These are phyloP conservation scores for Diplosphaera chodatii DNA, from an alignment of 139 green algal species.

Conservation along the genomic window DNA sequence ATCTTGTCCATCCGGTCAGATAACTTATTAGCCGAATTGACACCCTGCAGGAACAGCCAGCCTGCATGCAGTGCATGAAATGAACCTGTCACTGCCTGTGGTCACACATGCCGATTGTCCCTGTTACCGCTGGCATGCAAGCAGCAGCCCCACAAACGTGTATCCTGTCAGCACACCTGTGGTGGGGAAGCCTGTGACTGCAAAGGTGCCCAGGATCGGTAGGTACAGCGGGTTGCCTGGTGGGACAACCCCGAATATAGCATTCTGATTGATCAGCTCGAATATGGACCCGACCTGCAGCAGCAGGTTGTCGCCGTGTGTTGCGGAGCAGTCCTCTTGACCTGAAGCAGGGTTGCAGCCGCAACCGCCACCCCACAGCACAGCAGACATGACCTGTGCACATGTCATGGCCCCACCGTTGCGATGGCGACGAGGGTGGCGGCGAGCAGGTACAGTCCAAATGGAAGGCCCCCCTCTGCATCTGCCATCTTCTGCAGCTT, in stretches of 20 bases:
- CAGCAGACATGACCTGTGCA: too few species aligned
- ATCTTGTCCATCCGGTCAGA: conserved; percentile 64
- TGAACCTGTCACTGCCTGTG: too few species aligned
- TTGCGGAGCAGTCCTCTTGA: too few species aligned
- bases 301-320: too few species aligned
- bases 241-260: conserved; percentile 49
- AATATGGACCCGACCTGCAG: conserved; percentile 58
- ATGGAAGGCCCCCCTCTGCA: conserved; percentile 52
- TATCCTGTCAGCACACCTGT: conserved; percentile 35
- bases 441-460: conserved; percentile 64
- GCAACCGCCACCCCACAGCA: too few species aligned
- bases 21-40: conserved; percentile 64
- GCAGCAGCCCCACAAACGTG: background rate
- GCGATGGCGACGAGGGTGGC: conserved; percentile 75
- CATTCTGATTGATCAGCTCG: conserved; percentile 45
- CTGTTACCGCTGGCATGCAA: too few species aligned
- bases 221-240: conserved; percentile 62
- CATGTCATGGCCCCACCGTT: too few species aligned
- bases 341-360: too few species aligned
- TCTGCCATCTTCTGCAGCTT: conserved; percentile 57
- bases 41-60: conserved; percentile 69
- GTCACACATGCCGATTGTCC: too few species aligned
- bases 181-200: conserved; percentile 66
- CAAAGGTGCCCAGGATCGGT: conserved; percentile 74
- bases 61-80: too few species aligned